These are phyloP conservation scores for Amylocystis lapponica DNA, from an alignment of 768 basidiomycete genomes.

Conservation along the genomic window DNA sequence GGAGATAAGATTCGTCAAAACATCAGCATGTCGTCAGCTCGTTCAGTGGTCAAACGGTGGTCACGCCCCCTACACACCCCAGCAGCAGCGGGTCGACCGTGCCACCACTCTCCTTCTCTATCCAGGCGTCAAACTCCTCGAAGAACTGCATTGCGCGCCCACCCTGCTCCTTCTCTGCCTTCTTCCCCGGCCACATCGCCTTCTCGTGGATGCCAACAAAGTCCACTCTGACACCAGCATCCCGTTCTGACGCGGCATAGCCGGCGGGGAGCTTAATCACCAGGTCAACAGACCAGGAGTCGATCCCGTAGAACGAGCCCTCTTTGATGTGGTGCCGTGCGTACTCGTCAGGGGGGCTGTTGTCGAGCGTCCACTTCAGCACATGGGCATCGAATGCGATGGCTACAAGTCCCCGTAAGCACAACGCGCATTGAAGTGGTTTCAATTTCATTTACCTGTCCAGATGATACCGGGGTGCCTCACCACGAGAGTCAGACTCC, in stretches of 20 bases:
- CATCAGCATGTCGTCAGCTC: not conserved
- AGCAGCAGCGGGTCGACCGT: constrained; percentile 64
- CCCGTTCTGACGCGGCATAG: constrained; percentile 3
- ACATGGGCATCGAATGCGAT: constrained; percentile 92
- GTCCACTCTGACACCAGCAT: constrained; percentile 47
- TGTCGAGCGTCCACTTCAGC: constrained; percentile 75
- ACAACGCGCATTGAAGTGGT: too few species aligned
- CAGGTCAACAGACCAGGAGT: constrained; percentile 70
- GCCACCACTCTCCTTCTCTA: constrained; percentile 56
- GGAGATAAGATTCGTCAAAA: too few species aligned
- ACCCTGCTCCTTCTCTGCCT: constrained; percentile 39
- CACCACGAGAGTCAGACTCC: constrained; percentile 64
- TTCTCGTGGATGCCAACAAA: constrained; percentile 81
- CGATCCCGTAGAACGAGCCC: constrained; percentile 76
- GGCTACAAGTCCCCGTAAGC: too few species aligned
- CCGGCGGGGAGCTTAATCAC: constrained; percentile 45
- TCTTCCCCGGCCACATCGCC: constrained; percentile 77
- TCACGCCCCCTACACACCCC: constrained; percentile 65
- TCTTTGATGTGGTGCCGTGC: constrained; percentile 89
- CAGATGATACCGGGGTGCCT: constrained; percentile 81
- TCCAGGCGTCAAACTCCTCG: constrained; percentile 67
- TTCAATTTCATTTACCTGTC: constrained; percentile 49
- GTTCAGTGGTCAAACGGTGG: constrained; percentile 28
- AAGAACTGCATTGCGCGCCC: constrained; percentile 68
- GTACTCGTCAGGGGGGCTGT: constrained; percentile 68